A percentile compares a stretch with the other conserved stretches of the same genome.
Evolutionary conservation across 305 asterid genomes (phyloP).

Genomic region (Stenogyne calaminthoides): DNA sequence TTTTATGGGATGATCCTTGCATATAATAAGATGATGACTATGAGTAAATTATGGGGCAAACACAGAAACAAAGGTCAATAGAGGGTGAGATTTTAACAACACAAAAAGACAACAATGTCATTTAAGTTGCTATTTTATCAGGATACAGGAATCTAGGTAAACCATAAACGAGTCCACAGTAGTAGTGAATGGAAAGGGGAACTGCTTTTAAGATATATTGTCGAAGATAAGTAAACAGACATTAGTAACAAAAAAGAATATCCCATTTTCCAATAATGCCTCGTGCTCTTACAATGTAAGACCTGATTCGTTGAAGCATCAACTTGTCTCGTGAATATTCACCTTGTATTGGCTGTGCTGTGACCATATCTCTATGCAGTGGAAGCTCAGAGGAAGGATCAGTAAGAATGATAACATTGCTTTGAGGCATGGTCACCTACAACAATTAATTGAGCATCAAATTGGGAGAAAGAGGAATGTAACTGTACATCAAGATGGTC

Average conservation of each 20-base stretch:
- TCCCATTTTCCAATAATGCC: slow-evolving; percentile 43
- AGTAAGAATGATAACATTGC: slow-evolving; percentile 72
- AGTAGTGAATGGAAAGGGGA: slow-evolving; percentile 8
- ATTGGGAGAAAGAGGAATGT: not conserved
- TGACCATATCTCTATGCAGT: slow-evolving; percentile 62
- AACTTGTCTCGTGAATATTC: slow-evolving; percentile 99
- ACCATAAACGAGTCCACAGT: not conserved
- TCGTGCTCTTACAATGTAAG: slow-evolving; percentile 92
- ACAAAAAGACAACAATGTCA: slow-evolving; percentile 6
- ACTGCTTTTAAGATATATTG: not conserved
- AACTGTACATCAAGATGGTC: not conserved
- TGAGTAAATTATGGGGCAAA: too few species aligned
- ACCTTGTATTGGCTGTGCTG: slow-evolving; percentile 84
- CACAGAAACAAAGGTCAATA: too few species aligned
- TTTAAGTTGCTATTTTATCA: not conserved
- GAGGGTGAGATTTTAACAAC: too few species aligned
- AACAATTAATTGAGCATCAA: slow-evolving; percentile 28
- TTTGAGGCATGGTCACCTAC: slow-evolving; percentile 75
- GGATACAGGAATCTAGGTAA: slow-evolving; percentile 6
- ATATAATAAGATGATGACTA: slow-evolving; percentile 5
- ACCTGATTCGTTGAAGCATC: slow-evolving; percentile 99
- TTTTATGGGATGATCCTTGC: slow-evolving; percentile 7
- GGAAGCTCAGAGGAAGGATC: slow-evolving; percentile 75
- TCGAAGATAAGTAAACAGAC: slow-evolving; percentile 14
- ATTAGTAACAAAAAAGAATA: slow-evolving; percentile 27